Evolutionary conservation across 2,329 filamentous ascomycete species (phyloP).

Genomic region (Microascus cirrosus): DNA sequence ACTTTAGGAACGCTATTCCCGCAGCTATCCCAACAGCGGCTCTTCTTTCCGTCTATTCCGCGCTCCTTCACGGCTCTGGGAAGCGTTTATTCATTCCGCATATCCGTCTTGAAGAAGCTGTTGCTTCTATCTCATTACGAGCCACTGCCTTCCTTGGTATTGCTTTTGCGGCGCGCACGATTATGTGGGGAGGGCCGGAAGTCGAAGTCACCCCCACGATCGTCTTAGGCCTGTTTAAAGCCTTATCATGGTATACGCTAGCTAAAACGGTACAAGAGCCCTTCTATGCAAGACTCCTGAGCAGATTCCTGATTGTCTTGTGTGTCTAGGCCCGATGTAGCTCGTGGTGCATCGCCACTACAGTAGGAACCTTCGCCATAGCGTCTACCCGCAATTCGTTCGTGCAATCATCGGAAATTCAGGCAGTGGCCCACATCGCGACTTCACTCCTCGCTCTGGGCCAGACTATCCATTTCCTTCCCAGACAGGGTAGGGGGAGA

Average conservation of each 20-base stretch:
- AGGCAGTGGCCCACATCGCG: conserved; percentile 14
- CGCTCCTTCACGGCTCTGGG: not conserved
- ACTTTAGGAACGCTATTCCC: not conserved
- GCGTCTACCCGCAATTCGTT: conserved; percentile 16
- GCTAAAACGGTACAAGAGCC: not conserved
- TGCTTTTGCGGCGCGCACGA: not conserved
- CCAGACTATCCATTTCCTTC: conserved; percentile 18
- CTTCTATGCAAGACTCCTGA: not conserved
- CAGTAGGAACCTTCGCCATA: conserved; percentile 19
- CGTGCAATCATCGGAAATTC: conserved; percentile 13
- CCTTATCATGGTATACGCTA: not conserved
- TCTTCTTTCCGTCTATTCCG: not conserved
- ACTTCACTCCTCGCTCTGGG: conserved; percentile 18
- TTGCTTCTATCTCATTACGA: not conserved
- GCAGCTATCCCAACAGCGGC: not conserved
- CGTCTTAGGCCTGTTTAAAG: not conserved
- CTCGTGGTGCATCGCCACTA: conserved; percentile 18
- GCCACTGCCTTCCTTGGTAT: not conserved
- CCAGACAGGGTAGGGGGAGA: conserved; percentile 16
- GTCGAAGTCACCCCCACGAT: not conserved
- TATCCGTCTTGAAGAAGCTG: not conserved
- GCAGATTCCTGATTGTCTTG: not conserved
- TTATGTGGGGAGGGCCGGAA: not conserved
- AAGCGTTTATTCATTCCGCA: not conserved
- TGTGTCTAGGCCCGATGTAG: conserved; percentile 15